phyloP scores from a whole-genome alignment of 305 asterid species.

The Euphrasia arctica region DNA sequence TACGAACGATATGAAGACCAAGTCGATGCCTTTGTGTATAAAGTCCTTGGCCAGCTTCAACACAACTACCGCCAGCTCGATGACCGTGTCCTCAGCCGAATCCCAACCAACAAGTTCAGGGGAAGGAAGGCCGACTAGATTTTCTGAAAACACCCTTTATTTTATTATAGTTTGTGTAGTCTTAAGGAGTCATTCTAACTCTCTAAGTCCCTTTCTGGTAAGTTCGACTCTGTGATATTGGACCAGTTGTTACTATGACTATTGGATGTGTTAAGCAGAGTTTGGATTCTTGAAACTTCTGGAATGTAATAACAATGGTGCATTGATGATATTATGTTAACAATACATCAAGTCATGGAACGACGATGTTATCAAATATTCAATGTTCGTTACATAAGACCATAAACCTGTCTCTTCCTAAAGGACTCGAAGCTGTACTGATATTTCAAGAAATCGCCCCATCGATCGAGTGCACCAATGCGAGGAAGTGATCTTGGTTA shows the following conservation, averaged over 20 bases:
- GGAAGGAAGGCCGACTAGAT: slow-evolving; percentile 53
- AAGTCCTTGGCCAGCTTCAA: slow-evolving; percentile 46
- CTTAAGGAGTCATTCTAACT: not conserved
- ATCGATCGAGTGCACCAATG: slow-evolving; percentile 20
- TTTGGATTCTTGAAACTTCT: not conserved
- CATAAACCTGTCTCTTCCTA: slow-evolving; percentile 1
- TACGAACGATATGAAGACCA: slow-evolving; percentile 73
- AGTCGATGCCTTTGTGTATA: slow-evolving; percentile 53
- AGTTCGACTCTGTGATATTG: not conserved
- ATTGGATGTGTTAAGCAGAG: not conserved
- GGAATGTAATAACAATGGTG: not conserved
- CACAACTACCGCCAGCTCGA: slow-evolving; percentile 67
- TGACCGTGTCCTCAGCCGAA: slow-evolving; percentile 49
- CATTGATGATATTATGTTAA: slow-evolving; percentile 2
- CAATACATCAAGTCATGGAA: slow-evolving; percentile 31
- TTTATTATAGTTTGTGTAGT: slow-evolving; percentile 3
- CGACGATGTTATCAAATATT: slow-evolving; percentile 24
- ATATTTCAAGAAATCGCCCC: slow-evolving; percentile 39
- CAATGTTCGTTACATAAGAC: slow-evolving; percentile 36
- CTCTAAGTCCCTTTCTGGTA: not conserved
- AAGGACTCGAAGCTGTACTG: slow-evolving; percentile 27
- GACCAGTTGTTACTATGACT: not conserved
- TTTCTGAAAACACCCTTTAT: not conserved
- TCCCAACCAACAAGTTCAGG: slow-evolving; percentile 46
- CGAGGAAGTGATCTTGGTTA: too few species aligned